These are phyloP conservation scores for Aspergillus novoparasiticus DNA, from an alignment of 2,329 filamentous ascomycete species.

Conservation along the genomic window DNA sequence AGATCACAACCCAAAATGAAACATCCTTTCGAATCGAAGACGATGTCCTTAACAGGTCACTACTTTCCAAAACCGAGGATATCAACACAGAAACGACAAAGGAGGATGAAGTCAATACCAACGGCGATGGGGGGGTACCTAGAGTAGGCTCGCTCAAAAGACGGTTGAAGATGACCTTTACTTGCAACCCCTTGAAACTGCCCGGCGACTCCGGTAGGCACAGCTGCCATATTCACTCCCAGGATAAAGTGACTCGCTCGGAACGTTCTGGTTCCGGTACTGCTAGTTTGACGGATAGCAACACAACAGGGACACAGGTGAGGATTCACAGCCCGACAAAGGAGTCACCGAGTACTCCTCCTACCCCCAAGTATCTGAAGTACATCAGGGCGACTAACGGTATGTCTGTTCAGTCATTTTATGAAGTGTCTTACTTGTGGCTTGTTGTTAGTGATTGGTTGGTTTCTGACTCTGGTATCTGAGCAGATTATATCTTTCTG, in stretches of 20 bases:
- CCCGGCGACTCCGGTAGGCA: not conserved
- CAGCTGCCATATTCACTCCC: slow-evolving; percentile 9
- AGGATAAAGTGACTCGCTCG: not conserved
- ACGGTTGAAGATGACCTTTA: slow-evolving; percentile 7
- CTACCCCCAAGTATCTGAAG: slow-evolving; percentile 7
- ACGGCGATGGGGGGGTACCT: not conserved
- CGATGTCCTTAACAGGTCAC: not conserved
- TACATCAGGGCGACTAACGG: slow-evolving; percentile 14
- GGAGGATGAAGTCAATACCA: not conserved
- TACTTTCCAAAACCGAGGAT: not conserved
- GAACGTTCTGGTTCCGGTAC: slow-evolving; percentile 6
- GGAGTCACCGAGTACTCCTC: not conserved
- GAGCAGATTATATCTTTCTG: slow-evolving; percentile 16
- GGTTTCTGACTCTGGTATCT: not conserved
- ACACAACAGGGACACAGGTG: not conserved
- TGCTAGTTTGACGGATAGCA: slow-evolving; percentile 3
- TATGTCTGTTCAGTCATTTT: not conserved
- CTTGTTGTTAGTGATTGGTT: not conserved
- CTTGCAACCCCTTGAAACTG: slow-evolving; percentile 1
- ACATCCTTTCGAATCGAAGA: slow-evolving; percentile 10
- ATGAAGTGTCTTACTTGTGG: too few species aligned
- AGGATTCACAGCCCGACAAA: slow-evolving; percentile 3
- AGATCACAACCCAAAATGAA: slow-evolving; percentile 10
- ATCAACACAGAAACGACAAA: not conserved
- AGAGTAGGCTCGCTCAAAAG: not conserved